phyloP scores from a whole-genome alignment of 331 rosid genomes.

The Spiraea crenata region DNA sequence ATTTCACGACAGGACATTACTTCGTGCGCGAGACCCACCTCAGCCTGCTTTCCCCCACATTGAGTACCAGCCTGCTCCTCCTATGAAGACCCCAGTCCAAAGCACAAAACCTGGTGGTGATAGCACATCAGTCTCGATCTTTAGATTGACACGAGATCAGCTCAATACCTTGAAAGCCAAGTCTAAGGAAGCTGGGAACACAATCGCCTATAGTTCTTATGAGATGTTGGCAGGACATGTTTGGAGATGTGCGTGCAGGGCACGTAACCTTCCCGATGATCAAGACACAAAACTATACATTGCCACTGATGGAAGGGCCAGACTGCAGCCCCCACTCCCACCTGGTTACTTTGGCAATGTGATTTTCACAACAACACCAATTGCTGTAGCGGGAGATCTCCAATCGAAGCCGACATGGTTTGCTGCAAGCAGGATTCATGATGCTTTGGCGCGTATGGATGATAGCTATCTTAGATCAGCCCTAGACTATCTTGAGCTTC shows the following conservation, averaged over 20 bases:
- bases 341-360: conserved; percentile 91
- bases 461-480: conserved; percentile 79
- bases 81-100: conserved; percentile 41
- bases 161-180: conserved; percentile 60
- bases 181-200: conserved; percentile 67
- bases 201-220: conserved; percentile 67
- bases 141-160: conserved; percentile 64
- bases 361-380: conserved; percentile 80
- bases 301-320: conserved; percentile 82
- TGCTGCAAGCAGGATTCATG: conserved; percentile 76
- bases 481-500: conserved; percentile 76
- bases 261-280: conserved; percentile 62
- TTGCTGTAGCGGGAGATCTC: conserved; percentile 68
- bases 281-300: conserved; percentile 80
- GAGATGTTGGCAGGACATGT: conserved; percentile 89
- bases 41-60: conserved; percentile 61
- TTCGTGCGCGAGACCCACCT: conserved; percentile 71
- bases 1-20: conserved; percentile 65
- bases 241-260: conserved; percentile 70
- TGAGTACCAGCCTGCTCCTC: conserved; percentile 78
- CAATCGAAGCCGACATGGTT: conserved; percentile 78
- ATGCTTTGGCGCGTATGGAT: conserved; percentile 68
- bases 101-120: conserved; percentile 39
- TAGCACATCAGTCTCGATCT: conserved; percentile 48
- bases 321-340: conserved; percentile 80